Base-by-base conservation (phyloP, 2,329 filamentous ascomycete species). In the Colletotrichum costaricense region DNA sequence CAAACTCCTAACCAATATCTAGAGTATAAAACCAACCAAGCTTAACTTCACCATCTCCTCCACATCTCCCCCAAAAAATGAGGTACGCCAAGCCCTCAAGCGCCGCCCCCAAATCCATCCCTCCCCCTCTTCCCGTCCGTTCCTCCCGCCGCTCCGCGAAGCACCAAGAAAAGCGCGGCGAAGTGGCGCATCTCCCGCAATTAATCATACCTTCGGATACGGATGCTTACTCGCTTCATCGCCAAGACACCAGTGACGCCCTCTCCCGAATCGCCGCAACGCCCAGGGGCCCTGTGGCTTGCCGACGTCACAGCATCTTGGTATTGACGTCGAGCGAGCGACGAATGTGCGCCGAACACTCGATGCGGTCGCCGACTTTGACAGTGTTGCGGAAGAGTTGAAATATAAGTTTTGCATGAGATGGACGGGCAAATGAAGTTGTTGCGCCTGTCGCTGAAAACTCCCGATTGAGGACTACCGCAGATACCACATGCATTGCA, bases 41-140 rank as follows among this genome's bases (percentile, higher is more conserved):
- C 33, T 12, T 35, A 35, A 35, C 33, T 35, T 35, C 11, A 35
- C 16, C 6, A 54, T 14, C 30, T n/a, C 49, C 24, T 4, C 12
- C 22, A 28, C 24, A 46, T 22, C n/a, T 26, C 62, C 19, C 30
- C 30, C 16, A 12, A 60, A 60, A 30, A 24, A 55, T 65, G 52
- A 65, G 52, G 33, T 46, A 19, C n/a, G 63, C 63, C 63, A 57
- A 57, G 63, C 33, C 24, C 30, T n/a, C 33, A 56, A 65, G 63
- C 24, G 63, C 33, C 30, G 49, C 52, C 49, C 63, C 63, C 52
- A 46, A 57, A 57, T 38, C 30, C n/a, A 42, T 22, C 24, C 14
- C 30, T 24, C n/a, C 30, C 57, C 57, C 30, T 33, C 33, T 28
- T 28, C 33, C 63, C 33, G 22, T 22, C 16, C 19, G 42, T 49